Base-by-base conservation (phyloP, 345 rosid species). In the Pistacia atlantica region DNA sequence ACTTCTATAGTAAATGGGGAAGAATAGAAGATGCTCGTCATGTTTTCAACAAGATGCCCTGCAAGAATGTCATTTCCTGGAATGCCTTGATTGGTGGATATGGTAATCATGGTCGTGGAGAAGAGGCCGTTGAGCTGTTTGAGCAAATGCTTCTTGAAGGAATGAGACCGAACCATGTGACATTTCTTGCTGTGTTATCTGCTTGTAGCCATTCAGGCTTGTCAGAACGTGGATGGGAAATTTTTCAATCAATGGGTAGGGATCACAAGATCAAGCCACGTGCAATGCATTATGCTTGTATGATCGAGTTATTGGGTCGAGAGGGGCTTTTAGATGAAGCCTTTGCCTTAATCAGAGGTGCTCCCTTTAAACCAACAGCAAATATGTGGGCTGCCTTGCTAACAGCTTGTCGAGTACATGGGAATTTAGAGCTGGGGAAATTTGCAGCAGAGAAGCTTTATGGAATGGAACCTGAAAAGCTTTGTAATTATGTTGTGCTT, bases 1-100 rank as follows among this genome's bases (percentile, higher is more conserved):
- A 95, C 80, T 95, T 91, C 59, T 95, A 95, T 72, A 87, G 98
- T 91, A 95, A 95, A 89, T 93, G 98, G 97, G 97, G 97, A 75
- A 88, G 86, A 77, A 77, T 94, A 79, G 92, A 94, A 81, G 81
- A 90, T 75, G 98, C 98, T 58, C 89, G 80, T 51, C 80, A 78
- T 70, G 86, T 91, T 52, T 94, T 94, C 80, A 86, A 92, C 82
- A 76, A 74, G 77, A 87, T 92, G 88, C 90, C 95, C 46, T 75
- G 84, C 67, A 91, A 90, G 83, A 92, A 90, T 82, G 67, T 91
- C 72, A 80, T 91, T 74, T 90, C 90, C 17, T 95, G 97, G 98
- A 95, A 95, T 79, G 92, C 97, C 64, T 77, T 95, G 81, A 89
- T 95, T 83, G 90, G 86, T 12, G 97, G 98, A 72, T 92, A 93